Evolutionary conservation across 1,139 yeast species (phyloP).

Genomic region (Geotrichum carabidarum): DNA sequence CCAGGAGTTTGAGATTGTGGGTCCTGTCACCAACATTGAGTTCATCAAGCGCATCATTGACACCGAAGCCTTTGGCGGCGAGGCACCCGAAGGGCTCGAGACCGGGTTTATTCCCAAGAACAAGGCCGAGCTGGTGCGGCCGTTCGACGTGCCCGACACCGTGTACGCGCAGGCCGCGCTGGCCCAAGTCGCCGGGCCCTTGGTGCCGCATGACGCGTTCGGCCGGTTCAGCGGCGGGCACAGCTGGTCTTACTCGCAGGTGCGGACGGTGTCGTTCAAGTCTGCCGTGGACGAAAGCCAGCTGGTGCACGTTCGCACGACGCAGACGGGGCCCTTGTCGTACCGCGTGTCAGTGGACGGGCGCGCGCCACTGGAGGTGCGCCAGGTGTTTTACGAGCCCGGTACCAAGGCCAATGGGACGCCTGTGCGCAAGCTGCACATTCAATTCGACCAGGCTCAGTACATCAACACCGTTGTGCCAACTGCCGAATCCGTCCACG

Average conservation of each 20-base stretch:
- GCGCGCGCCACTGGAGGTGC: constrained; percentile 12
- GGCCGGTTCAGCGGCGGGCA: constrained; percentile 14
- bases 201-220: constrained; percentile 13
- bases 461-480: constrained; percentile 32
- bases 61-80: constrained; percentile 31
- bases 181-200: constrained; percentile 21
- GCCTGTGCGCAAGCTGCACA: constrained; percentile 23
- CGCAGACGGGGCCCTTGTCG: constrained; percentile 20
- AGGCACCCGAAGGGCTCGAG: constrained; percentile 33
- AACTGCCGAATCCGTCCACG: constrained; percentile 27
- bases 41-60: constrained; percentile 33
- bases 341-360: constrained; percentile 16
- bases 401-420: constrained; percentile 4
- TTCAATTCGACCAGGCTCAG: constrained; percentile 29
- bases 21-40: constrained; percentile 37
- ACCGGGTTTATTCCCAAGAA: constrained; percentile 37
- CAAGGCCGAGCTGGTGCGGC: constrained; percentile 25
- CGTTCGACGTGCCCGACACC: constrained; percentile 24
- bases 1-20: constrained; percentile 35
- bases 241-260: constrained; percentile 18
- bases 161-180: constrained; percentile 36
- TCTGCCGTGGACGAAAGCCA: constrained; percentile 10
- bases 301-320: constrained; percentile 9
- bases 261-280: constrained; percentile 17
- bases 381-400: constrained; percentile 11